Percentiles rank a stretch among this genome's conserved stretches.
These are phyloP conservation scores for Diplodia intermedia DNA, from an alignment of 2,329 filamentous ascomycete genomes.

Conservation along the genomic window DNA sequence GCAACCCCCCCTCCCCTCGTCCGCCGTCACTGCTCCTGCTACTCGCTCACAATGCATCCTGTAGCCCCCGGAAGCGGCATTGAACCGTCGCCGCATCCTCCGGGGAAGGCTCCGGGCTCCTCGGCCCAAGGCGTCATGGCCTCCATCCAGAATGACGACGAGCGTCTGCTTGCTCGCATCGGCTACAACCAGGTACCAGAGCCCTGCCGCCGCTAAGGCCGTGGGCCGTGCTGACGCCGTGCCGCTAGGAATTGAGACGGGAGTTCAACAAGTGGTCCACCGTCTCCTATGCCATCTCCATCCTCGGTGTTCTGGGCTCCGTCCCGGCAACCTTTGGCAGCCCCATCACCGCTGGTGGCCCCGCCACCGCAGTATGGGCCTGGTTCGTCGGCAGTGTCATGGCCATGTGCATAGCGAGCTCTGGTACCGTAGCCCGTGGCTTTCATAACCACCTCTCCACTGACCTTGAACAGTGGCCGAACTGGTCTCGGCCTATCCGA, in stretches of 20 bases:
- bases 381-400: constrained; percentile 70
- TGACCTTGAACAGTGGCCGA: constrained; percentile 60
- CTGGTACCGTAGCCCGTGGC: constrained; percentile 47
- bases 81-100: not conserved
- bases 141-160: constrained; percentile 65
- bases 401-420: constrained; percentile 69
- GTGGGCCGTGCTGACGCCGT: constrained; percentile 35
- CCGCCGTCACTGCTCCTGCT: constrained; percentile 1
- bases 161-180: constrained; percentile 65
- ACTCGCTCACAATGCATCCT: constrained; percentile 11
- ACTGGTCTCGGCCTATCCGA: constrained; percentile 70
- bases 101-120: constrained; percentile 9
- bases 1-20: not conserved
- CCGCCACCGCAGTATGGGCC: constrained; percentile 69
- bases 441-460: not conserved
- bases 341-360: constrained; percentile 65
- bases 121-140: constrained; percentile 47
- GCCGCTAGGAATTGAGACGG: constrained; percentile 62
- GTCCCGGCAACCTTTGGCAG: constrained; percentile 68
- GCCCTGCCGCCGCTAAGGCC: not conserved
- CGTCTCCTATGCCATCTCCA: constrained; percentile 70
- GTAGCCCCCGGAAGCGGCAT: not conserved
- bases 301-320: constrained; percentile 69
- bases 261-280: constrained; percentile 73
- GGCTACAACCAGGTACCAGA: constrained; percentile 66